A percentile compares a stretch with the other conserved stretches of the same genome.
phyloP scores from a whole-genome alignment of 768 basidiomycete species.

The Gautieria morchelliformis region DNA sequence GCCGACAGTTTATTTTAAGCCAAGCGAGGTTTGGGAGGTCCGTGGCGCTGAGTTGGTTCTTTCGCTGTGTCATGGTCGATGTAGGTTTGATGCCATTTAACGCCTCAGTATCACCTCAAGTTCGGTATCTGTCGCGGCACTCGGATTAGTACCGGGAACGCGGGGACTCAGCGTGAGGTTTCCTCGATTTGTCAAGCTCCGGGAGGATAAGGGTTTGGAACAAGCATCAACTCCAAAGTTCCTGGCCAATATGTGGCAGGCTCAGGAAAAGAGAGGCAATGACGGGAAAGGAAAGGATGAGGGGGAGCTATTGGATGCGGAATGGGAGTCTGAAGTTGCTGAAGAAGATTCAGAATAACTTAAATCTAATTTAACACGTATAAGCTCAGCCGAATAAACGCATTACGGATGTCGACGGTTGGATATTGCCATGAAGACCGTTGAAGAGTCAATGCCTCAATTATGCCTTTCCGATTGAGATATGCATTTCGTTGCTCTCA shows the following conservation, averaged over 20 bases:
- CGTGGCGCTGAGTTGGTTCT: conserved; percentile 55
- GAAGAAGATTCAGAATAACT: conserved; percentile 22
- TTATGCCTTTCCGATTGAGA: no score
- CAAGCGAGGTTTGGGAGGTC: conserved; percentile 84
- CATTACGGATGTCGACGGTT: no score
- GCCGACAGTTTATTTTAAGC: conserved; percentile 62
- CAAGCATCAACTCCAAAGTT: conserved; percentile 65
- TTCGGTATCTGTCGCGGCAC: conserved; percentile 75
- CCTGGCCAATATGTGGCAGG: conserved; percentile 57
- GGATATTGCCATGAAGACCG: no score
- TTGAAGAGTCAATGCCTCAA: no score
- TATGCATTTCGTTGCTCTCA: no score
- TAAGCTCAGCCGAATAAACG: no score
- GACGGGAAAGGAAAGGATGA: conserved; percentile 40
- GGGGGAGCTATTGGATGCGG: conserved; percentile 51
- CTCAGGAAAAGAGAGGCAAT: conserved; percentile 35
- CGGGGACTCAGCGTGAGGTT: conserved; percentile 81
- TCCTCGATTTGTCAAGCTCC: conserved; percentile 68
- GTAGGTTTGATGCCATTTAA: neutral
- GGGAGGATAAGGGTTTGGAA: conserved; percentile 67
- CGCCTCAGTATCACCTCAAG: conserved; percentile 62
- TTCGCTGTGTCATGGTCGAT: neutral
- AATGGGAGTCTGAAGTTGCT: conserved; percentile 21
- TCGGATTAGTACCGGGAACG: conserved; percentile 43
- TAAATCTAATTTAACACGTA: neutral